These are phyloP conservation scores for Truncatella angustata DNA, from an alignment of 2,329 filamentous ascomycete species.

Conservation along the genomic window DNA sequence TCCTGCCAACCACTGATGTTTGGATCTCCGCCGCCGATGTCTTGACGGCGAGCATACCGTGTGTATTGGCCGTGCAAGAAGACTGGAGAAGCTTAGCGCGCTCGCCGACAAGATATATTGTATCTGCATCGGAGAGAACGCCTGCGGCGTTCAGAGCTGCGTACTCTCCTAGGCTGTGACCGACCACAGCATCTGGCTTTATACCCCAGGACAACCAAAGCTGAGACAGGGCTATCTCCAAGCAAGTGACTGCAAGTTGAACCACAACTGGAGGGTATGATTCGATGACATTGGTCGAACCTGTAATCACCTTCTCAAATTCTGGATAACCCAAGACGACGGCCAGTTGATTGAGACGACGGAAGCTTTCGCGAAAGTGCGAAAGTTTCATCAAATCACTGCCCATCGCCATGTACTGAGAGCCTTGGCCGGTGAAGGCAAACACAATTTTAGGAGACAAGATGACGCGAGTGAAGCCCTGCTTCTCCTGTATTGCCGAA, in stretches of 20 bases:
- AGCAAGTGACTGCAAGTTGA: constrained; percentile 46
- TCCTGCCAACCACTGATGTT: constrained; percentile 39
- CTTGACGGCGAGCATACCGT: constrained; percentile 49
- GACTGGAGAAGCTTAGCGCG: constrained; percentile 61
- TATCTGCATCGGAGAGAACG: constrained; percentile 64
- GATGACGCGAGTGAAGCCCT: constrained; percentile 36
- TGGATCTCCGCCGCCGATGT: constrained; percentile 46
- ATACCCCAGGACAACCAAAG: constrained; percentile 52
- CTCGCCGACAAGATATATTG: constrained; percentile 66
- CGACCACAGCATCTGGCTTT: constrained; percentile 48
- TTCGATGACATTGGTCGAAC: constrained; percentile 32
- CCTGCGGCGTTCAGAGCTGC: constrained; percentile 66
- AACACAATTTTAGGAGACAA: constrained; percentile 39
- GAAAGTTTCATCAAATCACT: constrained; percentile 12
- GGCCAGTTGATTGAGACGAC: constrained; percentile 52
- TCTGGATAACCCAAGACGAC: constrained; percentile 46
- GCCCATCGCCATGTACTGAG: constrained; percentile 16
- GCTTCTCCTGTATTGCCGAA: constrained; percentile 33
- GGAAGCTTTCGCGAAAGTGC: constrained; percentile 36
- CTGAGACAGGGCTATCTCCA: constrained; percentile 51
- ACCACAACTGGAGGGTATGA: constrained; percentile 40
- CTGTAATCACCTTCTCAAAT: constrained; percentile 45
- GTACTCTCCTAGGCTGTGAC: constrained; percentile 68
- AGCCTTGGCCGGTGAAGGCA: constrained; percentile 22
- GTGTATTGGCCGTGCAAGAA: constrained; percentile 59